These are phyloP conservation scores for Thraustochytrium sp. DNA, from an alignment of 352 stramenopile genomes.

Conservation along the genomic window DNA sequence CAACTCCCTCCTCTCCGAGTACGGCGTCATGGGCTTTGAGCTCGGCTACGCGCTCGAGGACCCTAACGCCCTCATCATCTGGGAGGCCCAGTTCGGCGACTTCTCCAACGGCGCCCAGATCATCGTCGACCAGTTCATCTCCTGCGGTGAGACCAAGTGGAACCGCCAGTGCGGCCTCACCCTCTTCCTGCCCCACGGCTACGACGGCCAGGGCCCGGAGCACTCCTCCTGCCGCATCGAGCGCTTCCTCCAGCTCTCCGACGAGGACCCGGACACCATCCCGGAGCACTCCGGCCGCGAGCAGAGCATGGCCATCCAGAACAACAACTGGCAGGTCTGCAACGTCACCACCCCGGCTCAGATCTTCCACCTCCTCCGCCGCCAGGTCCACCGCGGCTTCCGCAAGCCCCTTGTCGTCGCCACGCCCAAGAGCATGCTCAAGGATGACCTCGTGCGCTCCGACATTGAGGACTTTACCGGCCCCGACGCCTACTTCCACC, in stretches of 20 bases:
- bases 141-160: constrained; percentile 92
- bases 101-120: constrained; percentile 93
- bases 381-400: constrained; percentile 91
- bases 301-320: constrained; percentile 92
- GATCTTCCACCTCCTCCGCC: constrained; percentile 81
- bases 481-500: constrained; percentile 72
- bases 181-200: constrained; percentile 89
- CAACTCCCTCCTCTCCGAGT: constrained; percentile 92
- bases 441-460: constrained; percentile 79
- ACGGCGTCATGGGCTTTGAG: constrained; percentile 91
- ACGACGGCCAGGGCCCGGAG: constrained; percentile 90
- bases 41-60: constrained; percentile 88
- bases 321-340: constrained; percentile 92
- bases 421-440: constrained; percentile 89
- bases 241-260: constrained; percentile 83
- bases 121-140: constrained; percentile 95
- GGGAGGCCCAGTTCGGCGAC: constrained; percentile 96
- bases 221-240: constrained; percentile 89
- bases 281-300: constrained; percentile 78
- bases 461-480: constrained; percentile 85
- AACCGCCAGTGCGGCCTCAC: constrained; percentile 83
- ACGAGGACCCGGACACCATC: constrained; percentile 89
- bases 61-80: constrained; percentile 88
- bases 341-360: constrained; percentile 88
- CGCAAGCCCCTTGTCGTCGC: constrained; percentile 92